Conservation (phyloP, 257 asterid species). For the Voacanga thouarsii region DNA sequence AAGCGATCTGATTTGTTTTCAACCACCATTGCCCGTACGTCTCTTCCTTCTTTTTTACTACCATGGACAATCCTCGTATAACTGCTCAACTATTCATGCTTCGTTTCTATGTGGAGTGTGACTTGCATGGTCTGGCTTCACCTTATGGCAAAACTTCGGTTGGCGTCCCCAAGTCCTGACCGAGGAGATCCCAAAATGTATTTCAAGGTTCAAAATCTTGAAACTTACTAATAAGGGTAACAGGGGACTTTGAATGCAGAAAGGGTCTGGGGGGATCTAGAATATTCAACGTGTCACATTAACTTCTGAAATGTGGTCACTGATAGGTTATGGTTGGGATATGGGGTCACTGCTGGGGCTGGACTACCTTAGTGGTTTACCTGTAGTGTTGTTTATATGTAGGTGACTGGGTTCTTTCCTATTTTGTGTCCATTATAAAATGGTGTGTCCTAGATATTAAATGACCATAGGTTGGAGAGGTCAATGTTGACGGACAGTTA, state of each 20-base stretch:
- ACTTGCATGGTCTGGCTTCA: background rate
- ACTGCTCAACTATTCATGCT: background rate
- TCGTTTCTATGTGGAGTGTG: background rate
- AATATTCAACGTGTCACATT: slow-evolving; percentile 11
- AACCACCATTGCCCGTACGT: slow-evolving; percentile 78
- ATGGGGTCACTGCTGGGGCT: slow-evolving; percentile 39
- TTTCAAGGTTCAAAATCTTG: background rate
- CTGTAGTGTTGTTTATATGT: slow-evolving; percentile 22
- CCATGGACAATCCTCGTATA: background rate
- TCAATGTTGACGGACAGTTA: slow-evolving; percentile 32
- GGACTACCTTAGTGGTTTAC: slow-evolving; percentile 42
- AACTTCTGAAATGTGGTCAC: slow-evolving; percentile 11
- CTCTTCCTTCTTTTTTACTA: background rate
- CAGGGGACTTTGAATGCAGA: background rate
- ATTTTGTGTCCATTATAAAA: background rate
- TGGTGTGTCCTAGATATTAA: slow-evolving; percentile 27
- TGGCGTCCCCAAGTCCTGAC: no score
- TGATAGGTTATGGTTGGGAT: slow-evolving; percentile 18
- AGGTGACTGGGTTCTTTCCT: background rate
- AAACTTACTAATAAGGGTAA: slow-evolving; percentile 9
- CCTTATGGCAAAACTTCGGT: background rate
- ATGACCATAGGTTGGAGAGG: slow-evolving; percentile 24
- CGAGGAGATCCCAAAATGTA: no score
- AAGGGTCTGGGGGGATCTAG: slow-evolving; percentile 13
- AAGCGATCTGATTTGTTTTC: slow-evolving; percentile 66